Percentiles rank a stretch among this genome's conserved stretches.
Conservation (phyloP, 495 filamentous ascomycete genomes). For the Opeltia flavorubescens region DNA sequence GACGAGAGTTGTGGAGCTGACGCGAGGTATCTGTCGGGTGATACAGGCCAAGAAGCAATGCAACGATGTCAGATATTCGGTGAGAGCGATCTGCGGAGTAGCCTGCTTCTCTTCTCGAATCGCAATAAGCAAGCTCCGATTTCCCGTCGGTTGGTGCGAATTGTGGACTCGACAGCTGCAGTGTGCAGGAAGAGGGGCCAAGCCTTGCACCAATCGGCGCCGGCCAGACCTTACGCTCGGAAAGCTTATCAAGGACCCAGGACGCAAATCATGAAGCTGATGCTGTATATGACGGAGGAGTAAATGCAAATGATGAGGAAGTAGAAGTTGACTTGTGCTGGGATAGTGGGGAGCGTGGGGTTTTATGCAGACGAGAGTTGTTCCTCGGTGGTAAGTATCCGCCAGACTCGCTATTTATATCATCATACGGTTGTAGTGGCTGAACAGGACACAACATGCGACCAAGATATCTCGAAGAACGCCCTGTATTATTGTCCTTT, state of each 20-base stretch:
- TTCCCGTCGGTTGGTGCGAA: neutral
- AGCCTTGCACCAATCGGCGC: constrained; percentile 2
- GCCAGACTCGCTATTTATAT: neutral
- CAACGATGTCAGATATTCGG: neutral
- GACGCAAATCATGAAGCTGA: neutral
- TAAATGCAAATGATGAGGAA: neutral
- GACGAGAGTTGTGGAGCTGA: neutral
- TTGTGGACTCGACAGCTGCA: neutral
- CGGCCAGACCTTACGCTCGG: neutral
- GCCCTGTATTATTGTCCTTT: too few relatives aligned
- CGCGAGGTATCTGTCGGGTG: neutral
- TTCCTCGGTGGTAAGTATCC: neutral
- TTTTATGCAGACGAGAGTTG: neutral
- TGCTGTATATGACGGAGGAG: neutral
- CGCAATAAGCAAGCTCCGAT: neutral
- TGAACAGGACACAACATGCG: too few relatives aligned
- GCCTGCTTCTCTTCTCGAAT: neutral
- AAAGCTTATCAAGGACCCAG: neutral
- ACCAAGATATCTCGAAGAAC: too few relatives aligned
- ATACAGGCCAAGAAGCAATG: neutral
- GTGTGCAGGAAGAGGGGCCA: neutral
- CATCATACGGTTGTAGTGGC: neutral
- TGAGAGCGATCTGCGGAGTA: neutral
- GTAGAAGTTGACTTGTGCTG: neutral
- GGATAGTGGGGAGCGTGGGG: neutral